Evolutionary conservation across 2,329 filamentous ascomycete genomes (phyloP).

Genomic region (Daldinia eschscholtzii): DNA sequence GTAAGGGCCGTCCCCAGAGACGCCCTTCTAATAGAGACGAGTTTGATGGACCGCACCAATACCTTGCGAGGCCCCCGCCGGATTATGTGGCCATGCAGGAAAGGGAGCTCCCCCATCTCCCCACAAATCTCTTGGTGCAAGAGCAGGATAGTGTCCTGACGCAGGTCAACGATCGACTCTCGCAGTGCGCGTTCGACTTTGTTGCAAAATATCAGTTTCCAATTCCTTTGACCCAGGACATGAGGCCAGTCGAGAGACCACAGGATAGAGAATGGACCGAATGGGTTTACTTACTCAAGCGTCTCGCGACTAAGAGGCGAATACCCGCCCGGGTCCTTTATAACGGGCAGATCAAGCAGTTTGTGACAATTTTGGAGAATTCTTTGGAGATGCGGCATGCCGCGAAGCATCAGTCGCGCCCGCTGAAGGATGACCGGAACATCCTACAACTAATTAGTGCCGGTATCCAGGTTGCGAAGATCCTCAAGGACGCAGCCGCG

Average conservation of each 20-base stretch:
- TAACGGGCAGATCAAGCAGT: slow-evolving; percentile 91
- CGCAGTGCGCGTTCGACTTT: slow-evolving; percentile 89
- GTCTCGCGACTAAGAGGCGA: slow-evolving; percentile 85
- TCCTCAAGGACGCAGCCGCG: slow-evolving; percentile 84
- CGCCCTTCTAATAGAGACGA: slow-evolving; percentile 86
- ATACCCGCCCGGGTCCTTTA: slow-evolving; percentile 87
- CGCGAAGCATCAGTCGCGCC: slow-evolving; percentile 84
- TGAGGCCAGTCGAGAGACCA: slow-evolving; percentile 68
- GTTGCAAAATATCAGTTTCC: slow-evolving; percentile 93
- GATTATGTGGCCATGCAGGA: slow-evolving; percentile 82
- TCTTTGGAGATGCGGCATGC: slow-evolving; percentile 89
- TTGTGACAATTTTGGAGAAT: slow-evolving; percentile 89
- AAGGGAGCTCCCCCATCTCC: slow-evolving; percentile 82
- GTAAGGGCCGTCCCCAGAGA: slow-evolving; percentile 69
- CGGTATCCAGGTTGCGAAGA: slow-evolving; percentile 88
- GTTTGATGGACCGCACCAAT: slow-evolving; percentile 89
- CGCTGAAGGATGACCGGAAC: slow-evolving; percentile 89
- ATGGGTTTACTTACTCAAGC: slow-evolving; percentile 89
- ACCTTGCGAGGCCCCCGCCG: slow-evolving; percentile 78
- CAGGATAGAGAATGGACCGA: slow-evolving; percentile 80
- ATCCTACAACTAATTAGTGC: slow-evolving; percentile 89
- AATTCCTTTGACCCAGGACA: slow-evolving; percentile 84
- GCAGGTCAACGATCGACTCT: slow-evolving; percentile 85
- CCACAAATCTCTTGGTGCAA: slow-evolving; percentile 83
- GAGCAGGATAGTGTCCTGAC: slow-evolving; percentile 86